phyloP scores from a whole-genome alignment of 345 rosid genomes.

The Carallia pectinifolia region DNA sequence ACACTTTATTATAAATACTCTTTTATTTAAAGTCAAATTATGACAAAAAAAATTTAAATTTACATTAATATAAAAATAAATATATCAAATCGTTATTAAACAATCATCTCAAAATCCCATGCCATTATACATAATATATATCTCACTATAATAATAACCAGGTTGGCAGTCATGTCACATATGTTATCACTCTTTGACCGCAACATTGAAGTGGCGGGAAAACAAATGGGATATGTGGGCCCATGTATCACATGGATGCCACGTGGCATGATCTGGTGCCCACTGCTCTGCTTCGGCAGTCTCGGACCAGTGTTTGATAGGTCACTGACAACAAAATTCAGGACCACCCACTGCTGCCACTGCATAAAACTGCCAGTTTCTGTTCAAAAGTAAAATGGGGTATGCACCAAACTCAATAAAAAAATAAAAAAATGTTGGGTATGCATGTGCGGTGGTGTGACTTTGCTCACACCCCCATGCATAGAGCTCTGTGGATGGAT shows the following conservation, averaged over 20 bases:
- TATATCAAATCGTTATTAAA: no score
- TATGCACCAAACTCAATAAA: no score
- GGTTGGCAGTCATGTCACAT: not conserved
- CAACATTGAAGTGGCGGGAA: not conserved
- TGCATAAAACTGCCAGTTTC: not conserved
- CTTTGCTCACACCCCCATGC: conserved; percentile 28
- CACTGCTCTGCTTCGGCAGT: no score
- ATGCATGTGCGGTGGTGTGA: conserved; percentile 26
- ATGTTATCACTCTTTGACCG: not conserved
- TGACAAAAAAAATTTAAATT: no score
- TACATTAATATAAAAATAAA: no score
- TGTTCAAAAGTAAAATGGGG: not conserved
- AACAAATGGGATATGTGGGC: not conserved
- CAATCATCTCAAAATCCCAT: no score
- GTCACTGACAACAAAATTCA: not conserved
- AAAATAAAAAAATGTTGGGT: not conserved
- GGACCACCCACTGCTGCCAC: not conserved
- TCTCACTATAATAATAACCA: not conserved
- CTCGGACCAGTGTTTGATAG: not conserved
- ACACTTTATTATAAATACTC: no score
- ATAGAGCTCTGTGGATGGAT: conserved; percentile 23
- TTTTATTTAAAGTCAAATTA: no score
- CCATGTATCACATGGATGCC: not conserved
- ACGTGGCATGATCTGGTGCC: conserved; percentile 1
- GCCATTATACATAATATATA: no score